Evolutionary conservation across 2,329 filamentous ascomycete species (phyloP), one percentile per base, ranked within the genome.

Genomic region (Fusarium oxysporum): DNA sequence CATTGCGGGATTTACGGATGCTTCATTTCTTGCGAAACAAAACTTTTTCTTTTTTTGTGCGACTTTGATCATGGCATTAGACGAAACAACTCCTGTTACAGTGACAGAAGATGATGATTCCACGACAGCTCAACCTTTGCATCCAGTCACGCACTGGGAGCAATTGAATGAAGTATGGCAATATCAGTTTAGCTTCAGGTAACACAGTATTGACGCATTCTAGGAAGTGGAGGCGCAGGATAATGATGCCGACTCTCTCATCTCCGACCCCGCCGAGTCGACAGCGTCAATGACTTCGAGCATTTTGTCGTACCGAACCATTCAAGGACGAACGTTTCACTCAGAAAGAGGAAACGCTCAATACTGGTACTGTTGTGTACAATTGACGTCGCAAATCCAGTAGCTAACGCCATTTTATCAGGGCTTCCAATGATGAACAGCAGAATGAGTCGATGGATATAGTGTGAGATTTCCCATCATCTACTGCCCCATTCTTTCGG

Each of bases 391-490:
- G 10, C 8, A 2, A 6, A 11, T 0, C 30, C 1, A 1, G 6
- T 8, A 5, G 5, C 17, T 37, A 4, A 48, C 1, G 17, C 3
- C 1, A 28, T 32, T 1, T 3, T 0, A 2, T 1, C 9, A 74
- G 72, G 72, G 71, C 71, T 40, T 61, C 71, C 14, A 74, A 74
- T 8, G 72, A 74, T 14, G 71, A 65, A 8, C 54, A 60, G 13
- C 72, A 74, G 10, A 74, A 57, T 21, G 71, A 74, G 23, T 61
- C 72, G 2, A 70, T 72, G 47, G 72, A 74, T 32, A 72, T 74
- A 23, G 56, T 70, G 72, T 74, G 7, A 33, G 21, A 8, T 9
- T 11, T 10, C 5, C n/a, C 17, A 45, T 21, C 4, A 6, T 6
- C 3, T 1, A 6, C 19, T 2, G 16, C 19, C 5, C 13, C 7